Percentiles rank a stretch among this genome's conserved stretches.
phyloP scores from a whole-genome alignment of 2,329 filamentous ascomycete genomes.

The Xylaria polymorpha region DNA sequence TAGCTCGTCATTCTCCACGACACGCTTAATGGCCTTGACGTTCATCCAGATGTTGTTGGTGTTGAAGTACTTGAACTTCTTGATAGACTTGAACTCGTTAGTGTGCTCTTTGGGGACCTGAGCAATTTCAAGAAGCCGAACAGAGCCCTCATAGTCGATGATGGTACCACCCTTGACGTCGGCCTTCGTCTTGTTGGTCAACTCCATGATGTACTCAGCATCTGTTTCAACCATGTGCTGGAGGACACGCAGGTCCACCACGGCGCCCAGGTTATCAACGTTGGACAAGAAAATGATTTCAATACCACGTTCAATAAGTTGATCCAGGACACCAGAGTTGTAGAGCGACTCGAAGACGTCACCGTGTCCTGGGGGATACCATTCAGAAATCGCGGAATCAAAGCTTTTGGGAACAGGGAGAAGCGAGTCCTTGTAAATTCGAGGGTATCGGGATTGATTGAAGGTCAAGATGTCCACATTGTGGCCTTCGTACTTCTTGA shows the following conservation, averaged over 20 bases:
- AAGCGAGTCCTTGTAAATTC: conserved; percentile 97
- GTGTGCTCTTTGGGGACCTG: conserved; percentile 99
- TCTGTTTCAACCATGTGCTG: conserved; percentile 99
- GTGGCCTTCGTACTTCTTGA: conserved; percentile 99
- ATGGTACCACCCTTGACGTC: conserved; percentile 99
- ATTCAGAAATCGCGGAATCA: conserved; percentile 90
- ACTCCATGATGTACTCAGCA: conserved; percentile 99
- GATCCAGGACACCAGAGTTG: conserved; percentile 98
- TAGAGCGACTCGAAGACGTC: conserved; percentile 99
- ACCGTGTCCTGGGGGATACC: conserved; percentile 99
- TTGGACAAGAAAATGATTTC: conserved; percentile 99
- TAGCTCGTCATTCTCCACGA: conserved; percentile 97
- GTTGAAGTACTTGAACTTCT: conserved; percentile 99
- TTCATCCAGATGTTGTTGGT: conserved; percentile 99
- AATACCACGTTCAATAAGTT: conserved; percentile 93
- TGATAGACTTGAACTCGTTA: conserved; percentile 99
- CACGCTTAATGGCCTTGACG: conserved; percentile 95
- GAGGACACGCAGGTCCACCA: conserved; percentile 96
- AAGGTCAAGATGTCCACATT: conserved; percentile 99
- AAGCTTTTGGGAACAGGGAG: conserved; percentile 92
- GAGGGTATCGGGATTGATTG: conserved; percentile 98
- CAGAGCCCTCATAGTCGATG: conserved; percentile 98
- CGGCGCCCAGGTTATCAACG: conserved; percentile 97
- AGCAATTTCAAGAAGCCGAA: conserved; percentile 96
- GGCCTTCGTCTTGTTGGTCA: conserved; percentile 99